A percentile compares a stretch with the other conserved stretches of the same genome.
phyloP scores from a whole-genome alignment of 345 rosid species.

The Anacardium occidentale region DNA sequence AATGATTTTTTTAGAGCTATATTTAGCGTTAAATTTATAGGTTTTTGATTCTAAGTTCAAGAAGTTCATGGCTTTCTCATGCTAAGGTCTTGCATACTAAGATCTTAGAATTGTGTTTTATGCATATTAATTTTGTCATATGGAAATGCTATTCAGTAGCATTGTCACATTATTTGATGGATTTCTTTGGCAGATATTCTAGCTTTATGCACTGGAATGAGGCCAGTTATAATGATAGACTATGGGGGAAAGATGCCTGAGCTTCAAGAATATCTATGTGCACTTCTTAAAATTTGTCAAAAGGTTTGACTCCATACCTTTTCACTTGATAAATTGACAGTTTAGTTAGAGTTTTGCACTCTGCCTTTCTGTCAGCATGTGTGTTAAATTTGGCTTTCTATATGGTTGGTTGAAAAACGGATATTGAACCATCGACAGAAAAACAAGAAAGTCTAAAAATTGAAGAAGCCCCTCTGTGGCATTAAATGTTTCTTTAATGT shows the following conservation, averaged over 20 bases:
- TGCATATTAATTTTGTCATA: neutral
- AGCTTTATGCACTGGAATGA: constrained; percentile 73
- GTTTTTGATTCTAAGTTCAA: neutral
- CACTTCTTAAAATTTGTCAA: constrained; percentile 57
- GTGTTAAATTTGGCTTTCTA: neutral
- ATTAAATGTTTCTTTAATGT: too few species aligned
- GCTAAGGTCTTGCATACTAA: neutral
- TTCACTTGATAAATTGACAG: constrained; percentile 11
- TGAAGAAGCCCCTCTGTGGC: too few species aligned
- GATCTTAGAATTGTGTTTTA: neutral
- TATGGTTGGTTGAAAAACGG: neutral
- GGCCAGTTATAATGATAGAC: constrained; percentile 91
- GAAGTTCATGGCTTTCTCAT: neutral
- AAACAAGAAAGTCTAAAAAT: too few species aligned
- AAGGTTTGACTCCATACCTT: constrained; percentile 42
- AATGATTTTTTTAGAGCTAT: neutral
- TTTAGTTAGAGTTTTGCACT: constrained; percentile 1
- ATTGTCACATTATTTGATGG: neutral
- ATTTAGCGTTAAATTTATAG: neutral
- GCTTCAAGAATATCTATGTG: constrained; percentile 61
- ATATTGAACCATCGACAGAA: too few species aligned
- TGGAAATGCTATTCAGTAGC: neutral
- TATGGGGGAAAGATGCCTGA: constrained; percentile 96
- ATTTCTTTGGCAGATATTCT: constrained; percentile 58
- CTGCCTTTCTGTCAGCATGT: neutral